Conservation (phyloP, 1,139 yeast species). For the Candida pseudocylindracea region DNA sequence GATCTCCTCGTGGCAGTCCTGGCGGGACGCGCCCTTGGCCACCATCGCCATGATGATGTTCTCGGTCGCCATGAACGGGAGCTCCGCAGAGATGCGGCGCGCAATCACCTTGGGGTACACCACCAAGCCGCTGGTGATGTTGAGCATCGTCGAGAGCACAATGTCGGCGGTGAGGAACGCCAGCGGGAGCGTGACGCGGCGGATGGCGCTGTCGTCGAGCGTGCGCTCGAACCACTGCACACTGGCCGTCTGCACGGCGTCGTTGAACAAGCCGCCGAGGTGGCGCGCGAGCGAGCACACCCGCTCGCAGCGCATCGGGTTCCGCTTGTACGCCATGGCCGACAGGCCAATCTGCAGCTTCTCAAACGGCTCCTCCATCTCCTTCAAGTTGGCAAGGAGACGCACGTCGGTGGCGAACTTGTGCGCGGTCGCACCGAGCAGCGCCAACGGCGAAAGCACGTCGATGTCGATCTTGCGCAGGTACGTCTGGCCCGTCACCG, state of each 20-base stretch:
- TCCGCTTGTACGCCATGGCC: constrained; percentile 99
- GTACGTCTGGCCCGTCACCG: constrained; percentile 96
- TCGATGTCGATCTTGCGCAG: constrained; percentile 96
- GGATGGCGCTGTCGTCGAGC: constrained; percentile 91
- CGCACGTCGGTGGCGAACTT: constrained; percentile 96
- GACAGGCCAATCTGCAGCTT: constrained; percentile 93
- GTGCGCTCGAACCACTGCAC: constrained; percentile 99
- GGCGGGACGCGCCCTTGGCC: constrained; percentile 93
- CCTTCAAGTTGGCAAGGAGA: constrained; percentile 88
- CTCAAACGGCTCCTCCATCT: constrained; percentile 96
- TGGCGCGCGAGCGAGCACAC: constrained; percentile 96
- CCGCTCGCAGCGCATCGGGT: constrained; percentile 99
- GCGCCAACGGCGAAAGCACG: constrained; percentile 77
- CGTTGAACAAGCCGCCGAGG: constrained; percentile 74
- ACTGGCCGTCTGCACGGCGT: constrained; percentile 89
- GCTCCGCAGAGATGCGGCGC: constrained; percentile 83
- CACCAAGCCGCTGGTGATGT: constrained; percentile 86
- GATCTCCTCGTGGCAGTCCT: constrained; percentile 94
- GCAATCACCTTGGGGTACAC: constrained; percentile 97
- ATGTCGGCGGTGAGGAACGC: constrained; percentile 95
- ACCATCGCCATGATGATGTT: constrained; percentile 99
- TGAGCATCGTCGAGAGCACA: constrained; percentile 68
- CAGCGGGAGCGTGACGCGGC: constrained; percentile 91
- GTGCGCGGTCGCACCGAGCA: constrained; percentile 92
- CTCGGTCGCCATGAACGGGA: constrained; percentile 99